Base-by-base conservation (phyloP, 2,329 filamentous ascomycete species). In the Plectosphaerella plurivora region DNA sequence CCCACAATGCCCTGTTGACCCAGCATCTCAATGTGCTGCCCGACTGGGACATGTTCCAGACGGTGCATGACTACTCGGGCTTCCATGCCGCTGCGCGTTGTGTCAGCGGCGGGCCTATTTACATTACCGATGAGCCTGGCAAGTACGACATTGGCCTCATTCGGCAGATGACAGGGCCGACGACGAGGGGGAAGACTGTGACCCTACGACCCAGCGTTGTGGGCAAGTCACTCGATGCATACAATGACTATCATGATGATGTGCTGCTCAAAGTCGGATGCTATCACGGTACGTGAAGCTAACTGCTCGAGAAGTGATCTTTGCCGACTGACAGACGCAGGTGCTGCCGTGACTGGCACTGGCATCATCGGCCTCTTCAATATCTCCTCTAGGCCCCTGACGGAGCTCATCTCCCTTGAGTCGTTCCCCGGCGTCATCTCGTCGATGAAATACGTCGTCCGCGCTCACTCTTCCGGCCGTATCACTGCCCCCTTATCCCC, bases 11-110 rank as follows among this genome's bases (percentile, higher is more conserved):
- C 33, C 76, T 97, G 1, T 75, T 97, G 14, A 92, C 88, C 2
- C 85, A 90, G 57, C 87, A 94, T 63, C 76, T 97, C 33, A 96
- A 97, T 60, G 82, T 91, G 1, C 71, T 97, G 1, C 93, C 94
- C 0, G 92, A 97, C 67, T 87, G 83, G 81, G 83, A 87, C 59
- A 86, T 87, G 83, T 87, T 87, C 63, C 83, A 86, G 60, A 85
- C 83, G 1, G 71, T 73, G 2, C 80, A 84, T 55, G 72, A 77
- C 22, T 96, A 89, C 66, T 88, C 88, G 0, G 82, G 80, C 0
- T 96, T 94, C 65, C 94, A 99, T 61, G 94, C 90, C 5, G 93
- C 94, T 1, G 92, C 91, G 2, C 82, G 94, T 46, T 96, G 91
- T 66, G 77, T 99, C 10, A 92, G 87, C 47, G 94, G 94, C 9